Evolutionary conservation across 192 early-diverging fungal species (phyloP), one percentile per base, ranked within the genome.

Genomic region (Pilaira anomala): DNA sequence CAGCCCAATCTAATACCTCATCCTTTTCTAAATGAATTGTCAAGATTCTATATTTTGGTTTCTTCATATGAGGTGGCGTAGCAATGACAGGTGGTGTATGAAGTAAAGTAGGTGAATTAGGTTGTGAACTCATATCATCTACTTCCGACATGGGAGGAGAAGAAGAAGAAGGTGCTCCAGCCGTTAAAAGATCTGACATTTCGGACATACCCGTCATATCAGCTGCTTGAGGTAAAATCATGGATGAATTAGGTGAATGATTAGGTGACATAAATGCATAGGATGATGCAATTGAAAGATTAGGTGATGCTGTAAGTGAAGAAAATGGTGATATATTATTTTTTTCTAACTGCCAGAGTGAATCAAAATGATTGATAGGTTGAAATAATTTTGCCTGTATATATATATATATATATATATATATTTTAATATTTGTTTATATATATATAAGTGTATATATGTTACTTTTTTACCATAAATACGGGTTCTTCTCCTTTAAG

Each of bases 11-110:
- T 5, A 52, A 24, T 5, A 48, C 54, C 22, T 75, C 59, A 18
- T 59, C 64, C 54, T 75, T 75, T 59, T 75, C 73, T 7, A 75
- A 63, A 57, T 75, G 73, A 46, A 75, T 54, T 13, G 73, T 75
- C 7, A 75, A 44, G 13, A 70, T 41, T 44, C 67, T 49, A 21
- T 70, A 75, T 24, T 61, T 65, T 26, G 42, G 45, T n/a, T 55
- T 48, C n/a, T 48, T 48, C 14, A 68, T 39, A 12, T 57, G 55
- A 21, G 70, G 60, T 18, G 67, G 70, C 1, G 65, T 65, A 11
- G 57, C 63, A 13, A 62, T 48, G 19, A 60, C 52, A 44, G 62
- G 49, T 5, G 56, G 56, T 12, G 56, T 58, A 22, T 58, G 56
- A 21, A 58, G 40, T 22, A 58, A 41, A 25, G 45, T 39, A 25